A percentile compares a stretch with the other conserved stretches of the same genome.
Conservation (phyloP, 2,329 filamentous ascomycete species). For the Beauveria caledonica region DNA sequence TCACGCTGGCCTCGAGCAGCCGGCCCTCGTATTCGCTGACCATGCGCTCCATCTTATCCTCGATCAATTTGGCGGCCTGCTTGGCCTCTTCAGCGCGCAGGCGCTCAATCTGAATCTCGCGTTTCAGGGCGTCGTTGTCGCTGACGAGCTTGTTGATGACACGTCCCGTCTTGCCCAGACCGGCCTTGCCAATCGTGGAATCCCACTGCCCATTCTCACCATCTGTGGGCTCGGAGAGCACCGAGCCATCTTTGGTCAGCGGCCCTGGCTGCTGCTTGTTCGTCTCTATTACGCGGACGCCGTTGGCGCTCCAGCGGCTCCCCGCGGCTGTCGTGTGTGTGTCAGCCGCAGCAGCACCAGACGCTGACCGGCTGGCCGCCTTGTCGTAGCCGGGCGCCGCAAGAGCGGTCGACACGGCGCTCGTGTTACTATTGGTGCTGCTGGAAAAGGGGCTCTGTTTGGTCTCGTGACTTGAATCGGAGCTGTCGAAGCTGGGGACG, state of each 20-base stretch:
- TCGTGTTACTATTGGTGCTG: conserved; percentile 46
- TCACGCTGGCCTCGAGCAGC: conserved; percentile 61
- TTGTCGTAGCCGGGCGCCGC: conserved; percentile 25
- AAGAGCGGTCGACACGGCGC: conserved; percentile 34
- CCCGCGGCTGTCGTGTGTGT: conserved; percentile 26
- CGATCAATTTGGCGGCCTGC: conserved; percentile 56
- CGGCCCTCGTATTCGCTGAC: conserved; percentile 61
- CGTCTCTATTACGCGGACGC: conserved; percentile 24
- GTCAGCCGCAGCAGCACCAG: conserved; percentile 25
- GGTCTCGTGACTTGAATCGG: conserved; percentile 36
- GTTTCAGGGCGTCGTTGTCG: conserved; percentile 69
- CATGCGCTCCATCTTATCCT: conserved; percentile 63
- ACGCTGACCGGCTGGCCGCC: not conserved
- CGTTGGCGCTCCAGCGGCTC: conserved; percentile 24
- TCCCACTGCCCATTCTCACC: conserved; percentile 44
- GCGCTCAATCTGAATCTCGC: conserved; percentile 61
- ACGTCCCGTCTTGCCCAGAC: conserved; percentile 64
- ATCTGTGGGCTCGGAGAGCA: conserved; percentile 27
- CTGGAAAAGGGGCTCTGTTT: conserved; percentile 47
- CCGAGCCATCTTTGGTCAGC: conserved; percentile 19
- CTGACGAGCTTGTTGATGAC: conserved; percentile 76
- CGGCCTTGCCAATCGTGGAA: conserved; percentile 60
- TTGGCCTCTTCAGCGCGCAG: conserved; percentile 62
- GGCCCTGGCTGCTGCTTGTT: conserved; percentile 15
- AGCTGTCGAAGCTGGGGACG: conserved; percentile 47